A percentile compares a stretch with the other conserved stretches of the same genome.
These are phyloP conservation scores for Serendipita sp. DNA, from an alignment of 768 basidiomycete species.

Conservation along the genomic window DNA sequence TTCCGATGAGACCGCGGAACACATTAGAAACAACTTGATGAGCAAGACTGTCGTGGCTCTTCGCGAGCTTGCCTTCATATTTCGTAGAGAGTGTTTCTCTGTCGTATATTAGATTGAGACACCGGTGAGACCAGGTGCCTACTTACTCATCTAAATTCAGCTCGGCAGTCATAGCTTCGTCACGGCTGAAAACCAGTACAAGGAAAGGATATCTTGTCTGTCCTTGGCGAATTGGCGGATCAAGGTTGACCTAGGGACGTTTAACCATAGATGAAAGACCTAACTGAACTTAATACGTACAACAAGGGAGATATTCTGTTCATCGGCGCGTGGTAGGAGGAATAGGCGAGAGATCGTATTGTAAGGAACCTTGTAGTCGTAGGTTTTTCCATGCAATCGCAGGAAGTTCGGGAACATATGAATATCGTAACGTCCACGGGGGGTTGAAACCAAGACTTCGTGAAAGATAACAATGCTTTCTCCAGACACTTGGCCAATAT, in stretches of 20 bases:
- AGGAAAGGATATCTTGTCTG: constrained; percentile 96
- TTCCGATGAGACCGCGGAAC: constrained; percentile 77
- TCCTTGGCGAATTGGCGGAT: constrained; percentile 89
- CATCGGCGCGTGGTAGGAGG: constrained; percentile 82
- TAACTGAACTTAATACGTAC: constrained; percentile 29
- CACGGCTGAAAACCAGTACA: constrained; percentile 94
- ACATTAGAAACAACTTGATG: constrained; percentile 90
- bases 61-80: constrained; percentile 59
- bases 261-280: neutral
- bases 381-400: constrained; percentile 92
- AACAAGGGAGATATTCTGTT: constrained; percentile 88
- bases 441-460: constrained; percentile 87
- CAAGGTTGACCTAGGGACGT: constrained; percentile 59
- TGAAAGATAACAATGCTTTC: constrained; percentile 89
- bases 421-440: constrained; percentile 91
- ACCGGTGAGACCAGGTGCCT: neutral
- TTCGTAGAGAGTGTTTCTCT: constrained; percentile 64
- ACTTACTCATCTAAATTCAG: constrained; percentile 82
- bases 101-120: neutral
- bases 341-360: constrained; percentile 75
- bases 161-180: constrained; percentile 93
- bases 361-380: constrained; percentile 96
- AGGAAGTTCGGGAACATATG: constrained; percentile 95
- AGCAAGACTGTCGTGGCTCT: constrained; percentile 87
- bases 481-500: constrained; percentile 79